Evolutionary conservation across 768 basidiomycete species (phyloP).

Genomic region (Leccinum ochraceum): DNA sequence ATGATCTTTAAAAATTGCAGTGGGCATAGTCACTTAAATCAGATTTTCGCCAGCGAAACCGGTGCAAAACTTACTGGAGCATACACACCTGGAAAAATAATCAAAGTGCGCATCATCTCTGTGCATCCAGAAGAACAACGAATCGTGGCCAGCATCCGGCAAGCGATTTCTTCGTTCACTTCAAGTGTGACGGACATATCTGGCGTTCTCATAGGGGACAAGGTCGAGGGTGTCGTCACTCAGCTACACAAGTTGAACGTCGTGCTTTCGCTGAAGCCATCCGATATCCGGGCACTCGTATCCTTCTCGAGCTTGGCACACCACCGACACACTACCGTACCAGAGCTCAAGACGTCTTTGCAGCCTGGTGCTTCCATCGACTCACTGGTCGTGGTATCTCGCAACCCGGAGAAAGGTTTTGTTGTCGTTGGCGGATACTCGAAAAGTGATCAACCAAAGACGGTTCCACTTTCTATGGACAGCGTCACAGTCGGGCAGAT

Average conservation of each 20-base stretch:
- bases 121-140: conserved; percentile 58
- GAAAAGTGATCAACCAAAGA: conserved; percentile 53
- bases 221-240: conserved; percentile 65
- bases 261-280: conserved; percentile 70
- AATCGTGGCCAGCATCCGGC: conserved; percentile 85
- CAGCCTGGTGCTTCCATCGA: conserved; percentile 69
- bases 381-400: conserved; percentile 85
- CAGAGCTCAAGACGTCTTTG: conserved; percentile 63
- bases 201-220: conserved; percentile 74
- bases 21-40: background rate
- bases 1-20: conserved; percentile 20
- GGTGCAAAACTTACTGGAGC: conserved; percentile 55
- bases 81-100: conserved; percentile 79
- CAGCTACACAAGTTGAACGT: conserved; percentile 87
- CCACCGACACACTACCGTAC: conserved; percentile 61
- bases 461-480: conserved; percentile 61
- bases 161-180: conserved; percentile 59
- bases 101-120: conserved; percentile 78
- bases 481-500: conserved; percentile 69
- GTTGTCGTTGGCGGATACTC: conserved; percentile 82
- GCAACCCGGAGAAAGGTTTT: conserved; percentile 81
- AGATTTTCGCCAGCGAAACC: conserved; percentile 57
- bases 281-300: conserved; percentile 74
- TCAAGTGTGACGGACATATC: conserved; percentile 61
- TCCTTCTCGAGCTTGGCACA: conserved; percentile 88